Conservation (phyloP, 192 early-diverging fungal species). For the Linderina pennispora region DNA sequence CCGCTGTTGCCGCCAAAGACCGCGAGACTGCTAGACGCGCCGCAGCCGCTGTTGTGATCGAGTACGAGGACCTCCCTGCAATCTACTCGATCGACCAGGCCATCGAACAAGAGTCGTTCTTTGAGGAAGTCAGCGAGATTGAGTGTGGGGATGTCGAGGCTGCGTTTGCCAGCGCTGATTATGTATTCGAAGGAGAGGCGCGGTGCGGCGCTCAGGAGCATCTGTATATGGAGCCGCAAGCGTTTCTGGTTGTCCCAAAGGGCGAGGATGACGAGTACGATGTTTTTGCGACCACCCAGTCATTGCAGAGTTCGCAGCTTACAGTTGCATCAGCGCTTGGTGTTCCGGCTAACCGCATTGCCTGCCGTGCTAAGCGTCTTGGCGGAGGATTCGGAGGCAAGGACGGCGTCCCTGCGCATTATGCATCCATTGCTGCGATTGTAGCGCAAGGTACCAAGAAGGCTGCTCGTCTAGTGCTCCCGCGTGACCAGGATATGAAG, state of each 20-base stretch:
- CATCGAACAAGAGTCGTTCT: constrained; percentile 57
- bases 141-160: constrained; percentile 53
- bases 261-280: constrained; percentile 65
- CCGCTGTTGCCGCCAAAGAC: constrained; percentile 58
- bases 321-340: constrained; percentile 57
- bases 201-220: constrained; percentile 56
- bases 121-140: constrained; percentile 40
- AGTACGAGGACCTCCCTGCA: constrained; percentile 55
- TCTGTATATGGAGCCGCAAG: constrained; percentile 71
- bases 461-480: constrained; percentile 64
- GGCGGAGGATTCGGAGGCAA: constrained; percentile 76
- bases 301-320: constrained; percentile 54
- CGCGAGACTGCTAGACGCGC: constrained; percentile 55
- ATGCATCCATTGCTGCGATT: constrained; percentile 52
- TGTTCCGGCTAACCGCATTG: constrained; percentile 53
- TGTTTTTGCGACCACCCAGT: constrained; percentile 60
- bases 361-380: constrained; percentile 62
- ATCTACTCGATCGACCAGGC: constrained; percentile 69
- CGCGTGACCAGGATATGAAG: constrained; percentile 67
- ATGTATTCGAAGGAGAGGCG: constrained; percentile 46
- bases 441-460: constrained; percentile 51
- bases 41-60: constrained; percentile 55
- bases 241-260: constrained; percentile 52
- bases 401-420: constrained; percentile 47
- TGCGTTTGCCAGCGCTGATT: constrained; percentile 34